Evolutionary conservation across 2,329 filamentous ascomycete species (phyloP).

Genomic region (Stylonectria norvegica): DNA sequence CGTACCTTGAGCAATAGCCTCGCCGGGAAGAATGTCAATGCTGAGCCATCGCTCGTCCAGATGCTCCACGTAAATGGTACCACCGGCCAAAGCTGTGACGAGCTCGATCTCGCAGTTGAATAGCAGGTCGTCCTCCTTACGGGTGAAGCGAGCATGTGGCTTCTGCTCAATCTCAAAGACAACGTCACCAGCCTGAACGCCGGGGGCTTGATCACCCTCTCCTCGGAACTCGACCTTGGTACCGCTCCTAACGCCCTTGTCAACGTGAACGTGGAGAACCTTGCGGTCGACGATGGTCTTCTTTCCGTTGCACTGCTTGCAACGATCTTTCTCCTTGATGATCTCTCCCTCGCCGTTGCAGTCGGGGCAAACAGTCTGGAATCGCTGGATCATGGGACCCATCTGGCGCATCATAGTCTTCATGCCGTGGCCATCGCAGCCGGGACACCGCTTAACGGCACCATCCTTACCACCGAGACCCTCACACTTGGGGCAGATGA

Average conservation of each 20-base stretch:
- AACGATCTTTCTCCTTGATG: constrained; percentile 94
- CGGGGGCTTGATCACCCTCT: constrained; percentile 93
- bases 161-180: constrained; percentile 99
- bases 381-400: constrained; percentile 99
- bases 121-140: constrained; percentile 93
- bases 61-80: constrained; percentile 89
- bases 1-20: constrained; percentile 90
- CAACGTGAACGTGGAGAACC: constrained; percentile 96
- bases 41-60: constrained; percentile 96
- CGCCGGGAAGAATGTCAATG: constrained; percentile 87
- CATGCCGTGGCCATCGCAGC: constrained; percentile 93
- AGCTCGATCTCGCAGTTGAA: constrained; percentile 95
- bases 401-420: constrained; percentile 99
- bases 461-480: constrained; percentile 96
- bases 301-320: constrained; percentile 95
- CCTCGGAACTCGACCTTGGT: constrained; percentile 97
- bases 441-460: constrained; percentile 86
- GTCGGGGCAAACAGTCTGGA: constrained; percentile 98
- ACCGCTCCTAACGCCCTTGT: constrained; percentile 87
- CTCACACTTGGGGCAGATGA: constrained; percentile 93
- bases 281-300: constrained; percentile 98
- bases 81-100: constrained; percentile 88
- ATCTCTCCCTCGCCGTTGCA: constrained; percentile 97
- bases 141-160: constrained; percentile 91
- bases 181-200: constrained; percentile 90